Conservation (phyloP, 2,329 filamentous ascomycete species). For the Cladophialophora psammophila region DNA sequence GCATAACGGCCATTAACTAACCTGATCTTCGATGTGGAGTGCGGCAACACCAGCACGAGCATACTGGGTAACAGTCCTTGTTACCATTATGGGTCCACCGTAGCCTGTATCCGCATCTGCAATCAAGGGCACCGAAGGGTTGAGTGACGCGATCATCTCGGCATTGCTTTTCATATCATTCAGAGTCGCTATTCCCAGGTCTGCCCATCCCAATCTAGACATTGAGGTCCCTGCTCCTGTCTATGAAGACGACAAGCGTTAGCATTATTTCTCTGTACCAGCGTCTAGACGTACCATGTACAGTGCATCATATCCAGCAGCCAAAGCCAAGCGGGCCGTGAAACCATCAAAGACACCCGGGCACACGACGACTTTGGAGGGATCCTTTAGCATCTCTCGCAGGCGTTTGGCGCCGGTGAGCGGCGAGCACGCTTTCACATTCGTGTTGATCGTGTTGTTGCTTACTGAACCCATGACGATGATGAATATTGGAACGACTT, state of each 20-base stretch:
- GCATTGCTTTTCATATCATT: constrained; percentile 62
- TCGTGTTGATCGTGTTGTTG: not conserved
- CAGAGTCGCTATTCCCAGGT: constrained; percentile 59
- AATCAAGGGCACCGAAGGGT: constrained; percentile 59
- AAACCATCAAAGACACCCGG: constrained; percentile 62
- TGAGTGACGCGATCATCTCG: constrained; percentile 61
- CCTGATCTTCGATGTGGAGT: constrained; percentile 64
- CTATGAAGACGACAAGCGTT: not conserved
- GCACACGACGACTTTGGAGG: constrained; percentile 51
- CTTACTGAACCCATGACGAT: constrained; percentile 14
- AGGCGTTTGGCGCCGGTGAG: constrained; percentile 39
- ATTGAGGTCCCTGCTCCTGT: constrained; percentile 53
- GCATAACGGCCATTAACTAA: constrained; percentile 2
- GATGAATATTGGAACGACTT: no score
- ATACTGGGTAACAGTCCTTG: constrained; percentile 59
- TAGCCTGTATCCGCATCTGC: constrained; percentile 63
- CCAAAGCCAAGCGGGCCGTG: constrained; percentile 58
- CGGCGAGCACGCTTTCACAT: constrained; percentile 24
- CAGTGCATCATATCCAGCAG: constrained; percentile 57
- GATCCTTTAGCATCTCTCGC: constrained; percentile 46
- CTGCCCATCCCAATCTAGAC: constrained; percentile 58
- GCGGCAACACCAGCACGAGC: constrained; percentile 62
- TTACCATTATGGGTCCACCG: constrained; percentile 59
- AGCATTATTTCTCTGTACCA: not conserved
- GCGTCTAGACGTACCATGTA: constrained; percentile 53